Percentiles rank a stretch among this genome's conserved stretches.
Evolutionary conservation across 2,329 filamentous ascomycete genomes (phyloP).

Genomic region (Fonsecaea pedrosoi): DNA sequence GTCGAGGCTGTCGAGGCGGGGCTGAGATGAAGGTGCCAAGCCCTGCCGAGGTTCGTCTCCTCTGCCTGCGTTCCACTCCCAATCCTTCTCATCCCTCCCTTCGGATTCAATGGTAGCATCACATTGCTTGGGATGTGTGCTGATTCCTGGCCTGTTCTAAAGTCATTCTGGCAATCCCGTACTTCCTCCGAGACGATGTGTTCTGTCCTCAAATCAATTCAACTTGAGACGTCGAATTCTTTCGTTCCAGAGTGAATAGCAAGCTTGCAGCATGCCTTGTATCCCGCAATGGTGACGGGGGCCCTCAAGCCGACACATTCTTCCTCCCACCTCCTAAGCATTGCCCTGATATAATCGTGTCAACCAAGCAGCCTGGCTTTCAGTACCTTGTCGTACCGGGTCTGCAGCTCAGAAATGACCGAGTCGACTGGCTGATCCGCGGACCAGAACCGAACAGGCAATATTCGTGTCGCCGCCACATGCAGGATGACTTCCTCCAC

Average conservation of each 20-base stretch:
- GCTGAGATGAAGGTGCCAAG: not conserved
- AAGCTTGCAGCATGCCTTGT: not conserved
- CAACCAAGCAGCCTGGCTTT: not conserved
- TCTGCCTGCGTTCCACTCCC: not conserved
- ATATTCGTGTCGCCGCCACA: not conserved
- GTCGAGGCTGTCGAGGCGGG: not conserved
- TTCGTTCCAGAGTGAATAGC: not conserved
- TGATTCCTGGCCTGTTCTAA: not conserved
- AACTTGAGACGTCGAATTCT: not conserved
- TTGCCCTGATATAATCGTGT: not conserved
- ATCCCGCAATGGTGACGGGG: not conserved
- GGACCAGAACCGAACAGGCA: not conserved
- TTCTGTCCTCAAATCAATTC: not conserved
- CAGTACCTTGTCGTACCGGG: not conserved
- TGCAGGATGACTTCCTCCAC: not conserved
- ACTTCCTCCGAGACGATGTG: not conserved
- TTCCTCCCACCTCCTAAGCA: not conserved
- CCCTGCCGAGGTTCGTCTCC: not conserved
- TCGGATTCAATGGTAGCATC: not conserved
- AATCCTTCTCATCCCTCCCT: not conserved
- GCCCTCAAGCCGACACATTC: not conserved
- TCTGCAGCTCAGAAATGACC: not conserved
- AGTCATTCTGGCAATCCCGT: not conserved
- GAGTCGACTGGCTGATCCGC: not conserved
- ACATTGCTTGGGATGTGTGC: not conserved